These are phyloP conservation scores for Trametes elegans DNA, from an alignment of 768 basidiomycete species.

Conservation along the genomic window DNA sequence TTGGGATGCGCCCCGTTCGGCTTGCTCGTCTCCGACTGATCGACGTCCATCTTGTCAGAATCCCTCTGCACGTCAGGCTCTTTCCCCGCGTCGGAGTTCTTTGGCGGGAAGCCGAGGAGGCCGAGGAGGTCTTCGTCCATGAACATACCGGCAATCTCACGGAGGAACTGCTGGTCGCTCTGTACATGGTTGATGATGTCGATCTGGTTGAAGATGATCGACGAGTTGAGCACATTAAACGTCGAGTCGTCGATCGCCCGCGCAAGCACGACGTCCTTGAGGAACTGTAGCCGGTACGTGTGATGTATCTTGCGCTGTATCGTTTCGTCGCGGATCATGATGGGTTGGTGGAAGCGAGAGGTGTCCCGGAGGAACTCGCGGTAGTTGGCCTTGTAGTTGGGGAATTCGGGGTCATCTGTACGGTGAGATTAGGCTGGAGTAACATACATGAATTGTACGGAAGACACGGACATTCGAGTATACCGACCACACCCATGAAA, in stretches of 20 bases:
- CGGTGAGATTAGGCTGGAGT: conserved; percentile 19
- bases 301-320: conserved; percentile 93
- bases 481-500: conserved; percentile 91
- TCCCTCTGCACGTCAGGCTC: conserved; percentile 29
- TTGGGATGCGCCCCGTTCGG: conserved; percentile 50
- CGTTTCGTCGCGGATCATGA: conserved; percentile 69
- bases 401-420: conserved; percentile 95
- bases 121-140: conserved; percentile 61
- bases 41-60: conserved; percentile 31
- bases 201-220: conserved; percentile 98
- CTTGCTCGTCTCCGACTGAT: conserved; percentile 33
- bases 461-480: conserved; percentile 84
- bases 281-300: conserved; percentile 94
- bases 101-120: conserved; percentile 17
- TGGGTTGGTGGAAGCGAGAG: conserved; percentile 86
- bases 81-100: conserved; percentile 18
- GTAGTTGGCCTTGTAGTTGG: conserved; percentile 94
- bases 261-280: conserved; percentile 97
- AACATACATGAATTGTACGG: conserved; percentile 1
- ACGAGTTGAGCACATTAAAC: conserved; percentile 94
- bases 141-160: conserved; percentile 74
- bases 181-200: conserved; percentile 94
- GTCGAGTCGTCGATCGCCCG: conserved; percentile 94
- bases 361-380: conserved; percentile 86
- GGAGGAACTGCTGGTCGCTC: conserved; percentile 69